A percentile compares a stretch with the other conserved stretches of the same genome.
phyloP scores from a whole-genome alignment of 345 rosid genomes.

The Viola odorata region DNA sequence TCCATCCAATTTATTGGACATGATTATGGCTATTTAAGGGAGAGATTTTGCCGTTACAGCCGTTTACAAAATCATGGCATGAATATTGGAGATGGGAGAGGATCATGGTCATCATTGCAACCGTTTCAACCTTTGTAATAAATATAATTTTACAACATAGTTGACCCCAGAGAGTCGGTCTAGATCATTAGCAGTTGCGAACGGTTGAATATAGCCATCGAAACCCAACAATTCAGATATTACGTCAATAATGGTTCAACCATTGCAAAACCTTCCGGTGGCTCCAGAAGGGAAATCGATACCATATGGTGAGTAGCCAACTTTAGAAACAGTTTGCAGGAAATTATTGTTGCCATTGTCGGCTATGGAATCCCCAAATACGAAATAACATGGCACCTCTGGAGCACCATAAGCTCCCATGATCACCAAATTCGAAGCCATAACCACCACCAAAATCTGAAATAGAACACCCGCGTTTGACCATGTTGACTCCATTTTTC shows the following conservation, averaged over 20 bases:
- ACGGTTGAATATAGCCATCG: constrained; percentile 9
- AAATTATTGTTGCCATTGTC: constrained; percentile 17
- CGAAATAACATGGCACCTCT: constrained; percentile 14
- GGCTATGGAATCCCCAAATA: constrained; percentile 15
- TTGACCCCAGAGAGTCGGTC: constrained; percentile 15
- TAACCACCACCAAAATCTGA: no score
- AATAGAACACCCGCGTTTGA: no score
- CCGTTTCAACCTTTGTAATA: no score
- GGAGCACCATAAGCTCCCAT: neutral
- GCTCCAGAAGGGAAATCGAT: constrained; percentile 10
- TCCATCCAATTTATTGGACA: no score
- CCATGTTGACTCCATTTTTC: no score
- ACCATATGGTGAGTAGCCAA: constrained; percentile 15
- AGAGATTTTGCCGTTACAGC: no score
- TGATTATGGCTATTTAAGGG: no score
- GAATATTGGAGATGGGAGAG: no score
- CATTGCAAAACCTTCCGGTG: constrained; percentile 18
- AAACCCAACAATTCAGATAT: constrained; percentile 14
- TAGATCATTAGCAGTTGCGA: neutral
- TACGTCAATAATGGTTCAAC: neutral
- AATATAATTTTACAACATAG: no score
- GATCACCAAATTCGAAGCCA: no score
- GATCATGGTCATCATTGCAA: no score
- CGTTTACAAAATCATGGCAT: no score
- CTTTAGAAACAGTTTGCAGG: neutral